Conservation (phyloP, 805 yeast species). For the Pachysolen tannophilus region DNA sequence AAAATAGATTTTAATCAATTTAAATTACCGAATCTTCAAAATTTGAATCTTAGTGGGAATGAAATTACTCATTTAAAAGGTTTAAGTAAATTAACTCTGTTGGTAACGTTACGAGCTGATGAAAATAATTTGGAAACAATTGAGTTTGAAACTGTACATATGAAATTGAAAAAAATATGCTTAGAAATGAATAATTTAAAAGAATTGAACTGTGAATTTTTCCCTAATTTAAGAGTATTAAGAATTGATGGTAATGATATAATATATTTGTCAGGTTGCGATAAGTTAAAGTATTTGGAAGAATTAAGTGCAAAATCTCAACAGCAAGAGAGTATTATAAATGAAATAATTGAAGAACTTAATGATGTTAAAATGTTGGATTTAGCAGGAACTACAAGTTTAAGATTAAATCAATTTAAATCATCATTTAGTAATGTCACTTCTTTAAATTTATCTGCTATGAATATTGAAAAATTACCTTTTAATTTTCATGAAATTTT, state of each 20-base stretch:
- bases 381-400: conserved; percentile 28
- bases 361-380: conserved; percentile 26
- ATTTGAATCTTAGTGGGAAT: conserved; percentile 35
- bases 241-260: conserved; percentile 35
- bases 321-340: conserved; percentile 13
- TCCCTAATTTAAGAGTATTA: conserved; percentile 33
- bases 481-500: conserved; percentile 26
- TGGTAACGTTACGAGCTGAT: conserved; percentile 32
- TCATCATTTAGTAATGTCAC: conserved; percentile 28
- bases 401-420: conserved; percentile 7
- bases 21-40: conserved; percentile 32
- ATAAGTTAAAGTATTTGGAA: conserved; percentile 25
- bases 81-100: conserved; percentile 25
- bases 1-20: conserved; percentile 26
- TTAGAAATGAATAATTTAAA: conserved; percentile 30
- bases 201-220: conserved; percentile 22
- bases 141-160: conserved; percentile 13
- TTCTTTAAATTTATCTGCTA: conserved; percentile 36
- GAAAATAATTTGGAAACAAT: conserved; percentile 30
- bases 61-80: conserved; percentile 25
- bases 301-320: conserved; percentile 37
- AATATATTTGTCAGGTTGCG: conserved; percentile 18
- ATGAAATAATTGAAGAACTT: conserved; percentile 14
- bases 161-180: conserved; percentile 27
- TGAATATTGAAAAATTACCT: conserved; percentile 33